A percentile compares a stretch with the other conserved stretches of the same genome.
phyloP scores from a whole-genome alignment of 2,329 filamentous ascomycete genomes.

The Emericellopsis atlantica region DNA sequence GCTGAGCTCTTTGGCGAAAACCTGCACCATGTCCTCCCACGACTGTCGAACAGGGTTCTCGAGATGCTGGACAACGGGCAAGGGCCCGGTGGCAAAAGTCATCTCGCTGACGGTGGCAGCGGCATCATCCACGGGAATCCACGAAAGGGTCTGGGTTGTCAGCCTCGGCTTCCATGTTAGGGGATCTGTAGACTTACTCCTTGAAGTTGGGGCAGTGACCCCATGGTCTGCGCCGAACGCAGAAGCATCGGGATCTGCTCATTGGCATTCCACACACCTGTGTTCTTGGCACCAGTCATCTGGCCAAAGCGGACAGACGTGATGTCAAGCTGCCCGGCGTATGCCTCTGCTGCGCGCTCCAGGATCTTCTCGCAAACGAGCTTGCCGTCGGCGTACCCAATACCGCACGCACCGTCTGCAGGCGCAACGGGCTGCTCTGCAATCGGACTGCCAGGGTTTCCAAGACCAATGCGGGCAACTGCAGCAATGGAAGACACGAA shows the following conservation, averaged over 20 bases:
- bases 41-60: neutral
- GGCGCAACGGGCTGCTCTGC: slow-evolving; percentile 3
- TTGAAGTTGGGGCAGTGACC: neutral
- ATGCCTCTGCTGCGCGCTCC: slow-evolving; percentile 1
- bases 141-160: neutral
- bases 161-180: too few relatives aligned
- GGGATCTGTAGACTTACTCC: neutral
- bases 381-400: slow-evolving; percentile 11
- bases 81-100: neutral
- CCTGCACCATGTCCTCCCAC: neutral
- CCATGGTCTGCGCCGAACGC: neutral
- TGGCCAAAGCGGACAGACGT: neutral
- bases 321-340: neutral
- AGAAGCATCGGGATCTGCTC: neutral
- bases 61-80: neutral
- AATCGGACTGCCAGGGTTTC: slow-evolving; percentile 3
- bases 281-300: neutral
- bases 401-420: slow-evolving; percentile 6
- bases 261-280: neutral
- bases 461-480: slow-evolving; percentile 6
- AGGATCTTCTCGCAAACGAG: slow-evolving; percentile 10
- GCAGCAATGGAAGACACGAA: slow-evolving; percentile 18
- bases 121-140: neutral
- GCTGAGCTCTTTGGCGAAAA: neutral
- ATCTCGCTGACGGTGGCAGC: neutral